These are phyloP conservation scores for Ustilaginoidea virens DNA, from an alignment of 2,329 filamentous ascomycete genomes.

Conservation along the genomic window DNA sequence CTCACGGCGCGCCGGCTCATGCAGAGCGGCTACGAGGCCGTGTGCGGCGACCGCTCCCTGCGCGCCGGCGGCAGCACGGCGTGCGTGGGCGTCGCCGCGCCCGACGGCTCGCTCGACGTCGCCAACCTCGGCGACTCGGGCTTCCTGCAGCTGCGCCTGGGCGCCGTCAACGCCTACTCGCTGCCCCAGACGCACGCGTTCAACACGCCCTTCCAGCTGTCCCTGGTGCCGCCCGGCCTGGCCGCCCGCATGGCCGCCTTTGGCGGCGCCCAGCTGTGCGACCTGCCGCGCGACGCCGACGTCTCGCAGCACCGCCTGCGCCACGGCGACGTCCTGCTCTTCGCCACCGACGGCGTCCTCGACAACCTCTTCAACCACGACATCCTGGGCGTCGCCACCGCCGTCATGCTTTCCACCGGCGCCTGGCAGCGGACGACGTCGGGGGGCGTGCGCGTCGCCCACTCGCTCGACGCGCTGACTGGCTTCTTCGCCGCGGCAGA, in stretches of 20 bases:
- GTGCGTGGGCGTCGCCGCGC: constrained; percentile 63
- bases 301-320: constrained; percentile 61
- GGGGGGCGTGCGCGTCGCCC: constrained; percentile 46
- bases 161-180: constrained; percentile 71
- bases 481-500: constrained; percentile 12
- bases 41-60: constrained; percentile 59
- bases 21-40: constrained; percentile 69
- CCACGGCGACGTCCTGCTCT: constrained; percentile 85
- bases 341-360: constrained; percentile 90
- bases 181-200: constrained; percentile 88
- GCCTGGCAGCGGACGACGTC: constrained; percentile 55
- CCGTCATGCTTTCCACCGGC: constrained; percentile 55
- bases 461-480: constrained; percentile 36
- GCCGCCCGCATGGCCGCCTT: constrained; percentile 69
- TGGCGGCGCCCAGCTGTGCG: constrained; percentile 65
- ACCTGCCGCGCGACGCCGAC: constrained; percentile 72
- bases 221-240: constrained; percentile 68
- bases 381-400: constrained; percentile 64
- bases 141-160: constrained; percentile 73
- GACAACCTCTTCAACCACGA: constrained; percentile 92
- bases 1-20: constrained; percentile 56
- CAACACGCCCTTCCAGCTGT: constrained; percentile 93
- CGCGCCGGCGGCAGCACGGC: constrained; percentile 82
- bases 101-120: constrained; percentile 63
- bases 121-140: constrained; percentile 95